Base-by-base conservation (phyloP, 106 monocot genomes). In the Dactylorhiza incarnata region DNA sequence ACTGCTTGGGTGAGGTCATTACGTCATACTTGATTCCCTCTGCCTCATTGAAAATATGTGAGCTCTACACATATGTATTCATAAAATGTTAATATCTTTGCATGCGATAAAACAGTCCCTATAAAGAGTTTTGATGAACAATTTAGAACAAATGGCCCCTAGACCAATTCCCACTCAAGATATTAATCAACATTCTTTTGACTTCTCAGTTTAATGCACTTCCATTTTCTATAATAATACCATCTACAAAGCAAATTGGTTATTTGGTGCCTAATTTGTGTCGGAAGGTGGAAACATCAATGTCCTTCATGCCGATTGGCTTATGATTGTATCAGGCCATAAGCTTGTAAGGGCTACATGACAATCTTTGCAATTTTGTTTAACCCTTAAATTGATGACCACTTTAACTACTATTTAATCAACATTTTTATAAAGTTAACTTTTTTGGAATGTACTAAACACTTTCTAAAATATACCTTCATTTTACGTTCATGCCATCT, bases 181-280 rank as follows among this genome's bases (percentile, higher is more conserved):
- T 54, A 54, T 54, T 17, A 54, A 54, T 0, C 54, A 15, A 16
- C 14, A 54, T 54, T 54, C 54, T n/a, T 54, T 54, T 53, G 0
- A 4, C 58, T 20, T 19, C 58, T 59, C 5, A 19, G 9, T 59
- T 19, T 20, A 20, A 58, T 20, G 19, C 22, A 22, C 12, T 56
- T 56, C 1, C 22, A 1, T 7, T 59, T 59, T 59, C 9, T 8
- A 59, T 59, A 7, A 20, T 7, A 23, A 7, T 73, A 78, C 82
- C 85, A 85, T 85, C 85, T 75, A 75, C 72, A 85, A 78, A 82
- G 85, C 85, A 85, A 78, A 67, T 75, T 71, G 85, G 82, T 63
- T 53, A 24, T 46, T 72, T 19, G 19, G 37, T 14, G 37, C 66
- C 11, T 12, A 66, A 69, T 69, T 69, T 69, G 45, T 69, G 69